phyloP scores from a whole-genome alignment of 139 green algal species.

The Ulvella scutata region DNA sequence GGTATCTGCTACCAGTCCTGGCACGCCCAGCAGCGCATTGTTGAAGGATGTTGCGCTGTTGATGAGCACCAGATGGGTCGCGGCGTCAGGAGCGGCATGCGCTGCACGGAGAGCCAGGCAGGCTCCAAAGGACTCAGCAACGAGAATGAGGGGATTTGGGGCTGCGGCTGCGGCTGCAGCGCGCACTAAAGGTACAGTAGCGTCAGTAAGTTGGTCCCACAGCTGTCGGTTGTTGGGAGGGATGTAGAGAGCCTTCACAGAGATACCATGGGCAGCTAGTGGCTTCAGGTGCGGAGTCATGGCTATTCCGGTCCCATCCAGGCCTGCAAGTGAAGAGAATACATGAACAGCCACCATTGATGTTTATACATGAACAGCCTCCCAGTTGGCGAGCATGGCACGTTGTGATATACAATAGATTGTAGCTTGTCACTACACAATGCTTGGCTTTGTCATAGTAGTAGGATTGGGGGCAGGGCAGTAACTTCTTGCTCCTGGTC shows the following conservation, averaged over 20 bases:
- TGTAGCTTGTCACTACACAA: too few species aligned
- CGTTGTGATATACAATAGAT: too few species aligned
- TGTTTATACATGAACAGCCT: too few species aligned
- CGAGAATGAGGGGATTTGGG: constrained; percentile 23
- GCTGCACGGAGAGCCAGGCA: constrained; percentile 45
- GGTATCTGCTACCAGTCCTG: constrained; percentile 28
- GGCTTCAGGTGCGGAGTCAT: constrained; percentile 32
- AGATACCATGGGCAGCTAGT: constrained; percentile 16
- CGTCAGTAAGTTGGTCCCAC: constrained; percentile 26
- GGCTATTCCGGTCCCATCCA: constrained; percentile 46
- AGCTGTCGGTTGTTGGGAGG: constrained; percentile 20
- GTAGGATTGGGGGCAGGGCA: too few species aligned
- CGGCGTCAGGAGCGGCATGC: constrained; percentile 22
- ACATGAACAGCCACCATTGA: too few species aligned
- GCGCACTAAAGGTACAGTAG: constrained; percentile 1
- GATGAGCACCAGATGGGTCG: constrained; percentile 41
- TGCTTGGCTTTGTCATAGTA: too few species aligned
- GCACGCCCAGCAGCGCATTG: constrained; percentile 21
- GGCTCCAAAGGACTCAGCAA: constrained; percentile 57
- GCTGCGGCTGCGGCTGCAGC: not conserved
- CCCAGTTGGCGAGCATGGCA: too few species aligned
- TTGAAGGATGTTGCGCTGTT: constrained; percentile 53
- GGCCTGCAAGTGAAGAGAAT: too few species aligned
- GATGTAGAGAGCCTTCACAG: constrained; percentile 16
- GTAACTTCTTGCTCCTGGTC: too few species aligned